A percentile compares a stretch with the other conserved stretches of the same genome.
phyloP scores from a whole-genome alignment of 345 rosid genomes.

The Lagerstroemia speciosa region DNA sequence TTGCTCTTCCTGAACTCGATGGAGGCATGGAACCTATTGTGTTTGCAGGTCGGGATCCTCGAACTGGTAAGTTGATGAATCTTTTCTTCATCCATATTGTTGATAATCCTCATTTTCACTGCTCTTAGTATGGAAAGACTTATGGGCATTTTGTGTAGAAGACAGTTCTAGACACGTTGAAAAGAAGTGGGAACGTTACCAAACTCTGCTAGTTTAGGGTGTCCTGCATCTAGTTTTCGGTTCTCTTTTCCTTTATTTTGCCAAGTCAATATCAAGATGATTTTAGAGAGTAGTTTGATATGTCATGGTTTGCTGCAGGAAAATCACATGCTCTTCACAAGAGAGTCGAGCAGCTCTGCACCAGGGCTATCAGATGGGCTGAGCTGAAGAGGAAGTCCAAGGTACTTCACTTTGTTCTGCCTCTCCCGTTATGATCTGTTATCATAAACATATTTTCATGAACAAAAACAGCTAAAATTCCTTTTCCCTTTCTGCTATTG shows the following conservation, averaged over 20 bases:
- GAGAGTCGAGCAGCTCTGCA: constrained; percentile 99
- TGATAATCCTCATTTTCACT: not conserved
- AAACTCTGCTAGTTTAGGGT: not conserved
- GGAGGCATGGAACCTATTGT: constrained; percentile 99
- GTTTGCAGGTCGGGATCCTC: constrained; percentile 95
- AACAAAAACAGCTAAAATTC: not conserved
- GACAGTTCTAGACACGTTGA: not conserved
- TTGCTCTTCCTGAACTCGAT: constrained; percentile 96
- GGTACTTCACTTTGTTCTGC: constrained; percentile 34
- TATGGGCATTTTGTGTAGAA: not conserved
- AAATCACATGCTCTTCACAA: constrained; percentile 99
- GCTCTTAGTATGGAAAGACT: not conserved
- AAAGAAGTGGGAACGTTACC: not conserved
- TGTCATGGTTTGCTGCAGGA: constrained; percentile 32
- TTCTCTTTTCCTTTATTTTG: not conserved
- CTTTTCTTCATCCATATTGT: not conserved
- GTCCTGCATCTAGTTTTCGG: not conserved
- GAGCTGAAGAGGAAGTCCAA: constrained; percentile 83
- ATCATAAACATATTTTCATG: not conserved
- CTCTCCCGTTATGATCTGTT: not conserved
- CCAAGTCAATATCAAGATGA: not conserved
- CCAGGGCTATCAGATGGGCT: constrained; percentile 89
- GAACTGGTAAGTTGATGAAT: constrained; percentile 50
- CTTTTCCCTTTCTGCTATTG: not conserved
- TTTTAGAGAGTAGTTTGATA: not conserved